These are phyloP conservation scores for Aspergillus eucalypticola DNA, from an alignment of 2,329 filamentous ascomycete species.

Conservation along the genomic window DNA sequence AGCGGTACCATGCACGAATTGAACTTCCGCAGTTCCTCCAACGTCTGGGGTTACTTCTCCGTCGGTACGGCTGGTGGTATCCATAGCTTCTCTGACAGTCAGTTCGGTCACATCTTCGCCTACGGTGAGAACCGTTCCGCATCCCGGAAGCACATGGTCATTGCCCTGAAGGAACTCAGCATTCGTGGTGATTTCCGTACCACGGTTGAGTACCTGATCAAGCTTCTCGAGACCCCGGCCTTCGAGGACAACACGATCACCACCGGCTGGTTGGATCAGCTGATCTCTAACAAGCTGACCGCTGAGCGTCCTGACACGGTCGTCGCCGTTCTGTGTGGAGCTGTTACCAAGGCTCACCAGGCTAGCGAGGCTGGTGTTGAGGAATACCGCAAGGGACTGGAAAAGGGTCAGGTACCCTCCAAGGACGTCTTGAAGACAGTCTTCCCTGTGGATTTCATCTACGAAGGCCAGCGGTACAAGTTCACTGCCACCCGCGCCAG, in stretches of 20 bases:
- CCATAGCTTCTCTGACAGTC: slow-evolving; percentile 98
- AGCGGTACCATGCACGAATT: slow-evolving; percentile 98
- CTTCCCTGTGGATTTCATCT: slow-evolving; percentile 98
- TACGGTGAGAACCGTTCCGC: slow-evolving; percentile 97
- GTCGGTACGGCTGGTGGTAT: slow-evolving; percentile 95
- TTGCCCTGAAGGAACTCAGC: slow-evolving; percentile 96
- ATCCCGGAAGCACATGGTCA: slow-evolving; percentile 98
- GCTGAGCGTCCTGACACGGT: slow-evolving; percentile 92
- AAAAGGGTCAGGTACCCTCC: slow-evolving; percentile 95
- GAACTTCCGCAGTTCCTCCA: slow-evolving; percentile 98
- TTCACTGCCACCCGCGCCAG: slow-evolving; percentile 95
- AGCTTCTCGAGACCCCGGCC: slow-evolving; percentile 94
- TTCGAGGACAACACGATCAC: slow-evolving; percentile 99
- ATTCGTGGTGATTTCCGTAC: slow-evolving; percentile 99
- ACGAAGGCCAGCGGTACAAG: slow-evolving; percentile 94
- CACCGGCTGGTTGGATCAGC: slow-evolving; percentile 96
- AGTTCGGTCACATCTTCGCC: slow-evolving; percentile 99
- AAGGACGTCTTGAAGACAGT: slow-evolving; percentile 98
- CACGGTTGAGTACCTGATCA: slow-evolving; percentile 98
- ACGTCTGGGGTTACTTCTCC: slow-evolving; percentile 99
- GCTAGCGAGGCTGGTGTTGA: slow-evolving; percentile 86
- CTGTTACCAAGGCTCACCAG: slow-evolving; percentile 90
- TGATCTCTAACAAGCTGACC: slow-evolving; percentile 96
- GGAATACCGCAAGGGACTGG: slow-evolving; percentile 83
- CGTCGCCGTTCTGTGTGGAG: slow-evolving; percentile 92